Conservation (phyloP, 805 yeast species). For the Schwanniomyces sp. region DNA sequence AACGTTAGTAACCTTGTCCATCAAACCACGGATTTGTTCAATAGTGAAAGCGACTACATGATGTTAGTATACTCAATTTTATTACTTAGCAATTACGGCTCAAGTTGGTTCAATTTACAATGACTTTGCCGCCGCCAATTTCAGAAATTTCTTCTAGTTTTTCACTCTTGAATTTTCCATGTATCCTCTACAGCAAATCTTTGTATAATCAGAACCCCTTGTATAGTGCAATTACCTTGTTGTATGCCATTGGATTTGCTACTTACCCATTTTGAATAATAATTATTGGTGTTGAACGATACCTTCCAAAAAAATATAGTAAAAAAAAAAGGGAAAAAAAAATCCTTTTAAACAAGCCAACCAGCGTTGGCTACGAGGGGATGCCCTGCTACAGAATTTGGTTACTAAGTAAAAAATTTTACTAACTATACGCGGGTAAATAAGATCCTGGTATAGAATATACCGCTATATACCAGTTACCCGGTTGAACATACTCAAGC, state of each 20-base stretch:
- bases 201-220: background rate
- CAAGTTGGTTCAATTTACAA: background rate
- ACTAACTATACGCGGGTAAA: slow-evolving; percentile 7
- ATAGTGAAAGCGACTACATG: slow-evolving; percentile 50
- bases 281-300: slow-evolving; percentile 23
- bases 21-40: slow-evolving; percentile 94
- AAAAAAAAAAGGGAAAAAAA: slow-evolving; percentile 12
- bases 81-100: background rate
- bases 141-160: background rate
- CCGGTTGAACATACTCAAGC: background rate
- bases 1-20: slow-evolving; percentile 99
- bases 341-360: slow-evolving; percentile 11
- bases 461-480: slow-evolving; percentile 4
- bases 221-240: background rate
- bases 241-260: background rate
- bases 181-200: background rate
- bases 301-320: slow-evolving; percentile 8
- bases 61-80: slow-evolving; percentile 22
- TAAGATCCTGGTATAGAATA: slow-evolving; percentile 7
- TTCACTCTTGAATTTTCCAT: background rate
- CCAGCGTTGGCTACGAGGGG: slow-evolving; percentile 15
- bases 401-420: slow-evolving; percentile 7
- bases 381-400: slow-evolving; percentile 1
- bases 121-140: background rate
- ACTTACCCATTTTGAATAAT: slow-evolving; percentile 39